phyloP scores from a whole-genome alignment of 495 filamentous ascomycete genomes.

The Stereocaulon alpinum region DNA sequence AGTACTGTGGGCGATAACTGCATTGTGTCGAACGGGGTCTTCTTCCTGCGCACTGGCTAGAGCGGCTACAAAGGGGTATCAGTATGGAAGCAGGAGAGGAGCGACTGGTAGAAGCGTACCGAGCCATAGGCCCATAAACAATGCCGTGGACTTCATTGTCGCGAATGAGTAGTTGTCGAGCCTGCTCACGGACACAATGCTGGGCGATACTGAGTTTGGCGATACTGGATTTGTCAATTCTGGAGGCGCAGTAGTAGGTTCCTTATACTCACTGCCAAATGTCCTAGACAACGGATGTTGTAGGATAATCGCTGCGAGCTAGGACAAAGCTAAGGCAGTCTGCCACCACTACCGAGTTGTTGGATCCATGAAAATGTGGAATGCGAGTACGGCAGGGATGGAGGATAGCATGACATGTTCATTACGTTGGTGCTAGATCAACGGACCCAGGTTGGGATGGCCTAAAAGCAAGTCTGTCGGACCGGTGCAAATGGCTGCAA shows the following conservation, averaged over 20 bases:
- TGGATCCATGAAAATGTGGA: neutral
- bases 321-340: too few relatives aligned
- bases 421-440: neutral
- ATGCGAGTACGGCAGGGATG: neutral
- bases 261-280: too few relatives aligned
- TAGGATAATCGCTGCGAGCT: too few relatives aligned
- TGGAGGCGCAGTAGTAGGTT: too few relatives aligned
- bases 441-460: neutral
- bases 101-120: neutral
- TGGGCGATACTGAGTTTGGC: neutral
- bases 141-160: neutral
- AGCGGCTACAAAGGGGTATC: neutral
- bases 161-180: neutral
- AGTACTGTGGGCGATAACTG: constrained; percentile 32
- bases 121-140: neutral
- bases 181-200: neutral
- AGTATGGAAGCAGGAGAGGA: neutral
- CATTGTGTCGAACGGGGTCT: constrained; percentile 11
- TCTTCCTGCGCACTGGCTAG: constrained; percentile 1
- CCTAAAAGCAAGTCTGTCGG: neutral
- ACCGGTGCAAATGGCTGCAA: neutral
- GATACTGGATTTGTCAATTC: too few relatives aligned
- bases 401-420: constrained; percentile 1
- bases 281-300: too few relatives aligned
- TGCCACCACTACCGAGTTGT: too few relatives aligned